Percentiles rank a stretch among this genome's conserved stretches.
Conservation (phyloP, 2,329 filamentous ascomycete species). For the Periconia sp. region DNA sequence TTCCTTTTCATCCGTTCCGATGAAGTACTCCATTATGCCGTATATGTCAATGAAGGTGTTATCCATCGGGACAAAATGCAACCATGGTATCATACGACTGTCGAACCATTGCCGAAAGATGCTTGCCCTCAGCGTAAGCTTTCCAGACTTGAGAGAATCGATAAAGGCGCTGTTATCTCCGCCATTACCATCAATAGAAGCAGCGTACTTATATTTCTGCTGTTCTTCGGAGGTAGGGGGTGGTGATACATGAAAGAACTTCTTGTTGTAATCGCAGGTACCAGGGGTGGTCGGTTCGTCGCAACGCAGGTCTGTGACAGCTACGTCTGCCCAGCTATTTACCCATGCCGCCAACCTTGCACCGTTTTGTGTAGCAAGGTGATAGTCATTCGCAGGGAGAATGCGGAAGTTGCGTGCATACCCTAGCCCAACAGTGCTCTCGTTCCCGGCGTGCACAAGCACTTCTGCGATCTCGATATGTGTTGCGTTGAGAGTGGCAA, state of each 20-base stretch:
- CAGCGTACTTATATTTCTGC: conserved; percentile 49
- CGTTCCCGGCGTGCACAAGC: conserved; percentile 17
- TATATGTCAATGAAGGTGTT: conserved; percentile 75
- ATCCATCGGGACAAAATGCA: conserved; percentile 82
- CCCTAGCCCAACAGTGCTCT: conserved; percentile 23
- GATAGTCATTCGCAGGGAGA: conserved; percentile 32
- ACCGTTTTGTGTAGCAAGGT: conserved; percentile 13
- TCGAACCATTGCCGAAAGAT: conserved; percentile 84
- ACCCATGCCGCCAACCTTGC: conserved; percentile 45
- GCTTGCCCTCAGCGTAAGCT: conserved; percentile 76
- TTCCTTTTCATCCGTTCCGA: conserved; percentile 60
- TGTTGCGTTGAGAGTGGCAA: conserved; percentile 74
- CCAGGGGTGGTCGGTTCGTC: conserved; percentile 41
- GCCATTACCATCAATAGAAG: conserved; percentile 70
- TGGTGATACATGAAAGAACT: conserved; percentile 38
- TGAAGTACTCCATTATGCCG: conserved; percentile 77
- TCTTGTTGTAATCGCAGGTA: conserved; percentile 53
- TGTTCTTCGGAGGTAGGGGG: background rate
- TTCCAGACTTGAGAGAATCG: conserved; percentile 67
- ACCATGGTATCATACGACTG: conserved; percentile 70
- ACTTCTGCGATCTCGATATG: conserved; percentile 57
- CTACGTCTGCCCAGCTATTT: conserved; percentile 45
- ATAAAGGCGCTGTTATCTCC: conserved; percentile 27
- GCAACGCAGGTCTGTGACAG: conserved; percentile 52
- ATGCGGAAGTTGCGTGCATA: conserved; percentile 50